These are phyloP conservation scores for Anaeramoeba ignava DNA, from an alignment of 78 protist species.

Conservation along the genomic window DNA sequence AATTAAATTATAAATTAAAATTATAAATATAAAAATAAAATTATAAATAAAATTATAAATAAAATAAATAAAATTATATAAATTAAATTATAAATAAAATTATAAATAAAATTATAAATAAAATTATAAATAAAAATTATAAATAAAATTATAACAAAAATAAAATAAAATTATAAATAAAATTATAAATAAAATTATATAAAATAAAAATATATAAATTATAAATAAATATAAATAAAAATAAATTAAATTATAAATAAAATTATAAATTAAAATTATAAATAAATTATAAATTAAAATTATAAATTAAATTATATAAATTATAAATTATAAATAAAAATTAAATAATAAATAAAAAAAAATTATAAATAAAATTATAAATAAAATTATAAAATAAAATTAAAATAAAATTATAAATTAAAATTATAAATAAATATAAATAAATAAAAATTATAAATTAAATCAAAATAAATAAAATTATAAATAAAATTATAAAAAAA, in stretches of 20 bases:
- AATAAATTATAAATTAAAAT: background rate
- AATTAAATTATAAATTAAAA: background rate
- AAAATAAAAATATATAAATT: background rate
- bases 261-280: background rate
- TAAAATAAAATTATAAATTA: background rate
- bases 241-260: background rate
- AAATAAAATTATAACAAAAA: conserved; percentile 6
- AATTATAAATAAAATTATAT: background rate
- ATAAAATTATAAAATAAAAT: background rate
- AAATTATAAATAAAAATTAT: background rate
- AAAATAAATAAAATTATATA: background rate
- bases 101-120: background rate
- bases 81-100: background rate
- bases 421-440: background rate
- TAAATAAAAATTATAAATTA: background rate
- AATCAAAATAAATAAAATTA: background rate
- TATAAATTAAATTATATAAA: background rate
- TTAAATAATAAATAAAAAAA: background rate
- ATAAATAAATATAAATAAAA: background rate
- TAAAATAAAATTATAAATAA: background rate
- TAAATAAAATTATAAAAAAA: background rate
- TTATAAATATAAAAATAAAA: background rate
- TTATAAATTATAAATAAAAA: background rate
- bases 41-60: background rate
- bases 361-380: background rate